Evolutionary conservation across 2,329 filamentous ascomycete genomes (phyloP).

Genomic region (Talaromyces albobiverticillius): DNA sequence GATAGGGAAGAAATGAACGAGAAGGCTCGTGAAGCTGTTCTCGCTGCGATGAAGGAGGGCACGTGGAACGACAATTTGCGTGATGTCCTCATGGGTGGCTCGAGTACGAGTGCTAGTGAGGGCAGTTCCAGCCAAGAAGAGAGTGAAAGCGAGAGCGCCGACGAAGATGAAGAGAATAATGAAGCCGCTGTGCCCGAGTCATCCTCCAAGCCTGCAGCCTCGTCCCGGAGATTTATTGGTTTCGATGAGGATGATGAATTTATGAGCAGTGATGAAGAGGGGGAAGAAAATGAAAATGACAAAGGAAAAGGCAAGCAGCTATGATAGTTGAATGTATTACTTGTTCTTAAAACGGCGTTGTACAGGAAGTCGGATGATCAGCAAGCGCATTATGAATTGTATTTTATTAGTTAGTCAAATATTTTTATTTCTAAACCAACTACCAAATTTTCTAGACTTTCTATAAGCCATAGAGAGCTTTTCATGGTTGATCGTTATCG

Average conservation of each 20-base stretch:
- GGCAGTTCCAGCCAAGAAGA: slow-evolving; percentile 31
- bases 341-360: background rate
- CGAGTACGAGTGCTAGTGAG: slow-evolving; percentile 39
- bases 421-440: too few relatives aligned
- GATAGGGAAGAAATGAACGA: slow-evolving; percentile 87
- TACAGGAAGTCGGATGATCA: background rate
- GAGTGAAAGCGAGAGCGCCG: slow-evolving; percentile 35
- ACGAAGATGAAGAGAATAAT: slow-evolving; percentile 33
- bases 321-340: background rate
- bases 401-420: background rate
- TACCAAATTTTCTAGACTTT: too few relatives aligned
- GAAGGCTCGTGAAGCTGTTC: slow-evolving; percentile 73
- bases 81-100: slow-evolving; percentile 32
- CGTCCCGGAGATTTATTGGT: slow-evolving; percentile 40
- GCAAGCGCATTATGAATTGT: background rate
- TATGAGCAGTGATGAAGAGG: slow-evolving; percentile 41
- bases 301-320: slow-evolving; percentile 36
- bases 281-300: slow-evolving; percentile 18
- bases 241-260: slow-evolving; percentile 50
- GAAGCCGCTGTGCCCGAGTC: slow-evolving; percentile 26
- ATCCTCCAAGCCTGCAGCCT: slow-evolving; percentile 24
- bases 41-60: slow-evolving; percentile 67
- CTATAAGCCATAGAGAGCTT: too few relatives aligned
- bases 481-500: too few relatives aligned
- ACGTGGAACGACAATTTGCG: slow-evolving; percentile 43